Conservation (phyloP, 306 rosid genomes). For the Delonix regia region DNA sequence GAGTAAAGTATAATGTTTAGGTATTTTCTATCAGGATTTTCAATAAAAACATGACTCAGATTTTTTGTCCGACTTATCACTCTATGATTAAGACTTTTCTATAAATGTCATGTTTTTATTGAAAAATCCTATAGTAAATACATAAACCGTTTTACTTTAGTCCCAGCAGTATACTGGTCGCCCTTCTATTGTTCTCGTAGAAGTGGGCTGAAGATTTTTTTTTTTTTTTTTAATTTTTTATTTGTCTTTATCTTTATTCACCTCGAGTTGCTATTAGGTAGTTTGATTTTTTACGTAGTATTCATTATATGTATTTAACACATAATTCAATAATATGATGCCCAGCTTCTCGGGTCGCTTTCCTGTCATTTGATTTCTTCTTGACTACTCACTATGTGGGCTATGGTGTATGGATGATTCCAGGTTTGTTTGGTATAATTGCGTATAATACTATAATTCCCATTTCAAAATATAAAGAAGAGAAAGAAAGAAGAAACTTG, state of each 20-base stretch:
- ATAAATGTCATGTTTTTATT: too few species aligned
- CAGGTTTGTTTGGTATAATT: background rate
- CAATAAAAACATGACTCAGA: background rate
- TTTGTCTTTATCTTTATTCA: background rate
- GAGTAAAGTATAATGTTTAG: too few species aligned
- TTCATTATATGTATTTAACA: conserved; percentile 66
- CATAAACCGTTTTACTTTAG: too few species aligned
- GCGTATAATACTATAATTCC: too few species aligned
- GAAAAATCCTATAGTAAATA: too few species aligned
- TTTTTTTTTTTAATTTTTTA: background rate
- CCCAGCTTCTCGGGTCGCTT: conserved; percentile 41
- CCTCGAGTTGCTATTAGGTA: conserved; percentile 24
- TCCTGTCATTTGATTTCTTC: background rate
- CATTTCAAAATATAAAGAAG: too few species aligned
- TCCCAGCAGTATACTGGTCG: background rate
- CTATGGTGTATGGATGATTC: background rate
- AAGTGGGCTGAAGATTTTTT: conserved; percentile 31
- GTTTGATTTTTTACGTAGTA: conserved; percentile 52
- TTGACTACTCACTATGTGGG: background rate
- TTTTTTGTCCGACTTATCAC: too few species aligned
- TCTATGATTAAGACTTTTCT: too few species aligned
- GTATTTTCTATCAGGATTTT: background rate
- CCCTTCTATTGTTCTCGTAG: conserved; percentile 37
- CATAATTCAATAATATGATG: conserved; percentile 57
- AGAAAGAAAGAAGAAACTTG: too few species aligned